A percentile compares a stretch with the other conserved stretches of the same genome.
phyloP scores from a whole-genome alignment of 169 alveolate species.

The Cytauxzoon felis region DNA sequence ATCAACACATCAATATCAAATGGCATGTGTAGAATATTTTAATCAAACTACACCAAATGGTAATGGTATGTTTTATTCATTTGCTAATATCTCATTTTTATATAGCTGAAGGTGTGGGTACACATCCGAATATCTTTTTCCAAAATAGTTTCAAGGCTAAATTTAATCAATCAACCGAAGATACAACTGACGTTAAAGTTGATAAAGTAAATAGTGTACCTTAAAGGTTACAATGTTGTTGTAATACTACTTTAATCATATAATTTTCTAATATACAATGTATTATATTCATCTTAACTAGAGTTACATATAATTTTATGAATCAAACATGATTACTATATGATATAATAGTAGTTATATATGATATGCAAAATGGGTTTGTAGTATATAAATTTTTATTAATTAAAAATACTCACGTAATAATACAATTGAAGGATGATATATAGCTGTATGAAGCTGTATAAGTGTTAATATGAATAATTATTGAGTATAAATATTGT shows the following conservation, averaged over 20 bases:
- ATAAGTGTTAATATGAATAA: too few species aligned
- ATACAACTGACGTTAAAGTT: background rate
- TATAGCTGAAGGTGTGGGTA: slow-evolving; percentile 85
- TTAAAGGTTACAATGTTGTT: background rate
- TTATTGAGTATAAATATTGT: too few species aligned
- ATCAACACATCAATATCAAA: slow-evolving; percentile 77
- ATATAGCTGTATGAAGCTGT: too few species aligned
- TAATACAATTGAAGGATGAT: too few species aligned
- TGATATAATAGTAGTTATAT: too few species aligned
- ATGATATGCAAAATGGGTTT: too few species aligned
- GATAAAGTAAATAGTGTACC: background rate
- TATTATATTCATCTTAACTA: background rate
- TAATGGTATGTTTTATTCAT: slow-evolving; percentile 33
- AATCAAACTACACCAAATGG: slow-evolving; percentile 79
- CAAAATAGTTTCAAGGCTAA: slow-evolving; percentile 68
- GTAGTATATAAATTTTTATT: too few species aligned
- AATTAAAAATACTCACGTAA: too few species aligned
- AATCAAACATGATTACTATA: too few species aligned
- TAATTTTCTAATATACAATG: background rate
- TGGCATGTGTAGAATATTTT: slow-evolving; percentile 83
- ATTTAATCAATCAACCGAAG: background rate
- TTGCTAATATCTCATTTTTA: background rate
- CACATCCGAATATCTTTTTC: slow-evolving; percentile 83
- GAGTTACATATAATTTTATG: background rate
- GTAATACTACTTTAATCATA: background rate